Evolutionary conservation across 371 early-diverging fungal genomes (phyloP), one percentile per base, ranked within the genome.

Genomic region (Mucor ambiguus): DNA sequence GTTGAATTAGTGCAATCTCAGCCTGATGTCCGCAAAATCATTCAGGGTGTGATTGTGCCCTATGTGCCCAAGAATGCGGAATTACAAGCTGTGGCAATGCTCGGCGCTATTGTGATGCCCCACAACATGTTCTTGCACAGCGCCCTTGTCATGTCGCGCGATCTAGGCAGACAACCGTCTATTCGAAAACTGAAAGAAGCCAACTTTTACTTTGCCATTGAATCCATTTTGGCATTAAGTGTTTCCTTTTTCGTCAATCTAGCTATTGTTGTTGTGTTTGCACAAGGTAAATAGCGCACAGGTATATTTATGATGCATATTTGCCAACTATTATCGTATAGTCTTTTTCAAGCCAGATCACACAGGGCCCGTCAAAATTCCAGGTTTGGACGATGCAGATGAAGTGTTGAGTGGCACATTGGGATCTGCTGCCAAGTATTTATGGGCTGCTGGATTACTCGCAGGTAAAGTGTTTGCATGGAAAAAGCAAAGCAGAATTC

Each of bases 61-160:
- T 74, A 63, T 14, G 79, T 91, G 16, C 90, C 89, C 11, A 60
- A 71, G 26, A 76, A 81, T 49, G 77, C 89, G 11, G 79, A 84
- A 7, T 81, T 89, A 4, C 87, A 89, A 73, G 89, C 90, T 2
- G 88, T 89, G 8, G 91, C 88, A 24, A 87, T 89, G 66, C 64
- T 91, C 37, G 91, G 91, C 7, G 88, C 87, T 22, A 82, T 89
- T 32, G 81, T 91, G 29, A 92, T 92, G 91, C 92, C 92, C 0
- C 92, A 92, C 73, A 92, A 92, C 57, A 78, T 92, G 66, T 92
- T 82, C 62, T 72, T 92, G 57, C 92, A 92, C 67, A 81, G 88
- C 67, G 86, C 88, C 9, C 67, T 90, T 38, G 88, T 88, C 16
- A 82, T 82, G 70, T 84, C 84, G 35, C 82, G 88, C 20, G 80